Evolutionary conservation across 2,329 filamentous ascomycete species (phyloP).

Genomic region (Xylaria multiplex): DNA sequence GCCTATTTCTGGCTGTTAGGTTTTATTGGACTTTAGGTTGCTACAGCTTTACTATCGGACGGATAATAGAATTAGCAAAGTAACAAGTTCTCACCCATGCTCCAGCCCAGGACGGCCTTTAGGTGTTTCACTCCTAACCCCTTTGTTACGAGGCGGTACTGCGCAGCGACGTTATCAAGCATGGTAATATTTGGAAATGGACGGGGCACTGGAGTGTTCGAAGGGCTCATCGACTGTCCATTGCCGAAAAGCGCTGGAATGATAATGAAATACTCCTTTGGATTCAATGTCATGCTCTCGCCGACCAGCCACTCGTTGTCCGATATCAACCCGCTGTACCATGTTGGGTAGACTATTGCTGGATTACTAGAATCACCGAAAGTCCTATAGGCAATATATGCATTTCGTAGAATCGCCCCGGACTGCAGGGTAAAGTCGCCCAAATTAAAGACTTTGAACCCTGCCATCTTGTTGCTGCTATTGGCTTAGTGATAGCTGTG

Average conservation of each 20-base stretch:
- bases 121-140: slow-evolving; percentile 69
- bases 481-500: background rate
- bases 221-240: slow-evolving; percentile 73
- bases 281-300: slow-evolving; percentile 70
- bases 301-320: slow-evolving; percentile 82
- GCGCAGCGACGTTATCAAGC: slow-evolving; percentile 76
- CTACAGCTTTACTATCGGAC: background rate
- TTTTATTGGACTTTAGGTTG: background rate
- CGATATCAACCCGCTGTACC: slow-evolving; percentile 71
- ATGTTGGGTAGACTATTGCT: slow-evolving; percentile 79
- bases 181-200: slow-evolving; percentile 72
- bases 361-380: slow-evolving; percentile 71
- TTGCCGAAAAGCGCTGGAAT: slow-evolving; percentile 76
- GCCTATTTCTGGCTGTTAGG: slow-evolving; percentile 50
- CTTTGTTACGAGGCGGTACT: slow-evolving; percentile 72
- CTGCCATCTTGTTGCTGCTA: slow-evolving; percentile 23
- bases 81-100: slow-evolving; percentile 58
- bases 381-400: slow-evolving; percentile 80
- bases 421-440: slow-evolving; percentile 75
- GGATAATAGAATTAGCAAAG: background rate
- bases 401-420: slow-evolving; percentile 69
- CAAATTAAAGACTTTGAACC: slow-evolving; percentile 57
- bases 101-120: slow-evolving; percentile 73
- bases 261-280: slow-evolving; percentile 66
- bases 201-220: slow-evolving; percentile 63